Evolutionary conservation across 2,329 filamentous ascomycete genomes (phyloP), one percentile per base, ranked within the genome.

Genomic region (Fusarium drepaniforme): DNA sequence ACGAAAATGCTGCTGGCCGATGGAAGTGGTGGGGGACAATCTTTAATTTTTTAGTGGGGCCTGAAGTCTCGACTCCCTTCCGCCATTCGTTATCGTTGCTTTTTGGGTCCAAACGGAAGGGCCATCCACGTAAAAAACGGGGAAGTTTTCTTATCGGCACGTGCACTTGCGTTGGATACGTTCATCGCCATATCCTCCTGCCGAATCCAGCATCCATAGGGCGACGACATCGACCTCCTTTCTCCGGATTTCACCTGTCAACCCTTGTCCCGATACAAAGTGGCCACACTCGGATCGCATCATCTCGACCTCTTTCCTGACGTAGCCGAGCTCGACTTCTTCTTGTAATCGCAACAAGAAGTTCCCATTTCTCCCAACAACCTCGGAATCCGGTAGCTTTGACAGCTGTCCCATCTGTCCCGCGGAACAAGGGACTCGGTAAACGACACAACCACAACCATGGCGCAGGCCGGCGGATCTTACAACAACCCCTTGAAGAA

Each of bases 401-500:
- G 72, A 77, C 75, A 79, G 68, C 75, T 79, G 75, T 78, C 75
- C 73, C 64, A 72, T 76, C 59, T 64, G 58, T 78, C 67, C 64
- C 66, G 59, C 69, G 56, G 56, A 63, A 25, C 70, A 38, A 67
- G 37, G 64, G 64, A 56, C 62, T 49, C 40, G 49, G 66, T 71
- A 74, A 62, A 72, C 70, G 63, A 74, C 63, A 72, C 64, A 72
- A 76, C 75, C 69, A 72, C 75, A 78, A 90, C 83, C 83, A 98
- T 98, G 96, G 94, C 96, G 85, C 92, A 95, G 86, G 85, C 88
- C 73, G 92, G 92, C 82, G 94, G 93, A 85, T 94, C 94, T 76
- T 99, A 98, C 90, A 98, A 97, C 85, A 98, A 98, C 89, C 97
- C 97, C 81, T 89, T 99, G 87, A 99, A 99, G 94, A 99, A 99